Evolutionary conservation across 192 early-diverging fungal species (phyloP).

Genomic region (Backusella tarrabulga): DNA sequence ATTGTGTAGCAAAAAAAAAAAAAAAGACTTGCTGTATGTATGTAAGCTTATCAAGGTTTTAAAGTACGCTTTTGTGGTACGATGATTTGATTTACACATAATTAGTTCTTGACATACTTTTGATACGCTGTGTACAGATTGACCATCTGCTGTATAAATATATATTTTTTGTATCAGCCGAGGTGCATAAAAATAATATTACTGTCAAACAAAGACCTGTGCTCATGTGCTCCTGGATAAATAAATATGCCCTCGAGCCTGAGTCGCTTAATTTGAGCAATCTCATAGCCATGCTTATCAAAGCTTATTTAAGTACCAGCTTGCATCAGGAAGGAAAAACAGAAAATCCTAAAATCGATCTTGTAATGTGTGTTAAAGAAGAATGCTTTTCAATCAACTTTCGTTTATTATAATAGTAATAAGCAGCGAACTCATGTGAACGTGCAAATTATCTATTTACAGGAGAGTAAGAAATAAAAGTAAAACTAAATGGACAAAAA

Average conservation of each 20-base stretch:
- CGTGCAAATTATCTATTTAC: not conserved
- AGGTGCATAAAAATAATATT: not conserved
- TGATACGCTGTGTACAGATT: not conserved
- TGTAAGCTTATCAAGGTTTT: not conserved
- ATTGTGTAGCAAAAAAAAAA: not conserved
- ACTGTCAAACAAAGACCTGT: not conserved
- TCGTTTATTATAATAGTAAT: not conserved
- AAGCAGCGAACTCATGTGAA: not conserved
- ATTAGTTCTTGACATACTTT: not conserved
- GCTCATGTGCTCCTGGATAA: not conserved
- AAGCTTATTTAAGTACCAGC: not conserved
- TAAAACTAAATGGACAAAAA: not conserved
- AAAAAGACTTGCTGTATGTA: not conserved
- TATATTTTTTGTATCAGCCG: not conserved
- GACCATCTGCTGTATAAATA: not conserved
- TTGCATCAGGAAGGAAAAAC: not conserved
- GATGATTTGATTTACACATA: not conserved
- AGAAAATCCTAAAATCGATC: not conserved
- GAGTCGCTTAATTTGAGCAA: not conserved
- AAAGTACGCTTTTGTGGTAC: not conserved
- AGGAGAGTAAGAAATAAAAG: not conserved
- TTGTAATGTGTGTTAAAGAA: not conserved
- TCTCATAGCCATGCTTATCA: not conserved
- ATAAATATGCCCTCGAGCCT: not conserved
- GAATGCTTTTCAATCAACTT: not conserved